These are phyloP conservation scores for Colletotrichum sp. DNA, from an alignment of 2,329 filamentous ascomycete genomes.

Conservation along the genomic window DNA sequence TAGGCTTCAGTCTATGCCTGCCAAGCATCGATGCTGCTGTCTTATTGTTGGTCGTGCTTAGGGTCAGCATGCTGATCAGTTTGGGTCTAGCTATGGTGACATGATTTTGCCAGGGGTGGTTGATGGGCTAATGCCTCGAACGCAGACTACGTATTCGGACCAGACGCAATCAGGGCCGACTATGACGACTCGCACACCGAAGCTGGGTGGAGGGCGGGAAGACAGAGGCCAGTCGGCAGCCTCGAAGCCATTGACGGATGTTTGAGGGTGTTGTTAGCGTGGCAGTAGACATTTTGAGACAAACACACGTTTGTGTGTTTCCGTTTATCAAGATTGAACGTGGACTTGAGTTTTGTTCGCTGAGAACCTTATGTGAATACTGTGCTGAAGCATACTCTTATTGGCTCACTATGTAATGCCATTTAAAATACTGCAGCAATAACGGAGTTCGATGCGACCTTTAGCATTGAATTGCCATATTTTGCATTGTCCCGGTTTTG, in stretches of 20 bases:
- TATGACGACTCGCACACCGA: not conserved
- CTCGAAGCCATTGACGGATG: not conserved
- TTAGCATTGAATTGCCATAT: not conserved
- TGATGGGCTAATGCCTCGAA: not conserved
- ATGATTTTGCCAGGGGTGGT: not conserved
- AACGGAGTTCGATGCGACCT: not conserved
- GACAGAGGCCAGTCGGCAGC: rapidly evolving
- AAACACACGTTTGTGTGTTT: not conserved
- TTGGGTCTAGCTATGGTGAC: not conserved
- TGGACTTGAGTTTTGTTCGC: not conserved
- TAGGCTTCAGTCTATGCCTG: not conserved
- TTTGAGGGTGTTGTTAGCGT: not conserved
- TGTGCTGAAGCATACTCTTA: not conserved
- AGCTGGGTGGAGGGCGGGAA: not conserved
- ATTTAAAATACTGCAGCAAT: not conserved
- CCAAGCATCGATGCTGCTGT: not conserved
- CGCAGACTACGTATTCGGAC: not conserved
- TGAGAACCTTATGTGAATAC: not conserved
- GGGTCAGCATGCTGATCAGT: not conserved
- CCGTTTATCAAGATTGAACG: not conserved
- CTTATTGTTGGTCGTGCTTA: not conserved
- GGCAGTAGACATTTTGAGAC: not conserved
- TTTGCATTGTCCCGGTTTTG: not conserved
- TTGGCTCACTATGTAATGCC: not conserved
- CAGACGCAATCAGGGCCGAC: not conserved